Evolutionary conservation across 1,139 yeast genomes (phyloP).

Genomic region (Candida frijolesensis): DNA sequence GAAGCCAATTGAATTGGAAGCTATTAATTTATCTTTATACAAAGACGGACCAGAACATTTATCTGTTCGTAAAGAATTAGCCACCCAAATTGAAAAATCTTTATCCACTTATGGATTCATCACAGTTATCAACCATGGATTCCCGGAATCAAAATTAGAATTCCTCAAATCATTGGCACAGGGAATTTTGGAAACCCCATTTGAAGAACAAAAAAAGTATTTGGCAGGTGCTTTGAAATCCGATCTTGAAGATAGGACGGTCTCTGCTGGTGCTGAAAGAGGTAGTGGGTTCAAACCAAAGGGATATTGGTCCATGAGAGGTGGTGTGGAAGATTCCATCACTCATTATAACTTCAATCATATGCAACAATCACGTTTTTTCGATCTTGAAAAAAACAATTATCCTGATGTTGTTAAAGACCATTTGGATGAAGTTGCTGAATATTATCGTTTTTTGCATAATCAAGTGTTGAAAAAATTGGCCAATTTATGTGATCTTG

Average conservation of each 20-base stretch:
- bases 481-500: constrained; percentile 29
- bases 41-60: constrained; percentile 35
- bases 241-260: constrained; percentile 31
- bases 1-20: constrained; percentile 30
- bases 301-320: constrained; percentile 35
- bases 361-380: constrained; percentile 26
- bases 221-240: constrained; percentile 36
- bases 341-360: constrained; percentile 30
- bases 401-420: constrained; percentile 33
- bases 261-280: constrained; percentile 32
- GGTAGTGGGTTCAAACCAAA: constrained; percentile 34
- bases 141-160: constrained; percentile 27
- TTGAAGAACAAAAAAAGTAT: constrained; percentile 39
- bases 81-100: constrained; percentile 36
- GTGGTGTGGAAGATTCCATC: constrained; percentile 32
- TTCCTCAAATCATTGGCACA: constrained; percentile 40
- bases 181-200: constrained; percentile 40
- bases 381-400: constrained; percentile 20
- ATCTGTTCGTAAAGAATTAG: constrained; percentile 29
- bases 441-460: constrained; percentile 30
- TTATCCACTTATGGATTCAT: constrained; percentile 49
- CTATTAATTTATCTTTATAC: constrained; percentile 38
- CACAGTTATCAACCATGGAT: constrained; percentile 41
- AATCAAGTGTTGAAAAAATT: constrained; percentile 26
- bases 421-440: constrained; percentile 28